Conservation (phyloP, 371 early-diverging fungal genomes). For the Coemansia sp. region DNA sequence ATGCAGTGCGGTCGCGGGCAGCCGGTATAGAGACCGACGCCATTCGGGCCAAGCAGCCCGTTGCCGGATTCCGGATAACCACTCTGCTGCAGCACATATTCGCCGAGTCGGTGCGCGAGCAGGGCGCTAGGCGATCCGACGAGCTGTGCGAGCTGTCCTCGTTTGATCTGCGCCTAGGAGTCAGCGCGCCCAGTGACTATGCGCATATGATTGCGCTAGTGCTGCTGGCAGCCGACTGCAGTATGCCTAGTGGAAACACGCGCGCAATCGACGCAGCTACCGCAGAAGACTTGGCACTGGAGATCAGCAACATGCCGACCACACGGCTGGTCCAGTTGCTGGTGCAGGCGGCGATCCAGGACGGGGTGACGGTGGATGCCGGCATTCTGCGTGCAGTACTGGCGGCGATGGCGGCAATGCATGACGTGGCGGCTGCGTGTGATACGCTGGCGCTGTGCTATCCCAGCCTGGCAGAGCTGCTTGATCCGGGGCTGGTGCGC, state of each 20-base stretch:
- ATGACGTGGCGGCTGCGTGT: slow-evolving; percentile 26
- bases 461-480: slow-evolving; percentile 20
- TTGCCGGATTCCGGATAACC: slow-evolving; percentile 14
- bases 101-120: background rate
- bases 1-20: background rate
- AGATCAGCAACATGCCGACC: slow-evolving; percentile 8
- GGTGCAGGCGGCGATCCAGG: slow-evolving; percentile 25
- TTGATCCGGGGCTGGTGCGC: slow-evolving; percentile 14
- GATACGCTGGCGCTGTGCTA: slow-evolving; percentile 24
- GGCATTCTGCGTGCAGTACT: slow-evolving; percentile 15
- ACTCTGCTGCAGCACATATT: slow-evolving; percentile 23
- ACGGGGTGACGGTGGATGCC: background rate
- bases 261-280: background rate
- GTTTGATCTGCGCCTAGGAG: slow-evolving; percentile 12
- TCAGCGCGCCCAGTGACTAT: slow-evolving; percentile 11
- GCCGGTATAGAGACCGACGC: background rate
- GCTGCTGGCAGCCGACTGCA: background rate
- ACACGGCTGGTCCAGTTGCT: slow-evolving; percentile 20
- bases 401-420: slow-evolving; percentile 2
- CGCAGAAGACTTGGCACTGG: slow-evolving; percentile 10
- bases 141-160: background rate
- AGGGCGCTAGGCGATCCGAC: background rate
- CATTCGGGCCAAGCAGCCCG: background rate
- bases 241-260: slow-evolving; percentile 19
- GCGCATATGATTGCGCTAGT: slow-evolving; percentile 6